Base-by-base conservation (phyloP, 805 yeast species). In the Brettanomyces naardenensis region DNA sequence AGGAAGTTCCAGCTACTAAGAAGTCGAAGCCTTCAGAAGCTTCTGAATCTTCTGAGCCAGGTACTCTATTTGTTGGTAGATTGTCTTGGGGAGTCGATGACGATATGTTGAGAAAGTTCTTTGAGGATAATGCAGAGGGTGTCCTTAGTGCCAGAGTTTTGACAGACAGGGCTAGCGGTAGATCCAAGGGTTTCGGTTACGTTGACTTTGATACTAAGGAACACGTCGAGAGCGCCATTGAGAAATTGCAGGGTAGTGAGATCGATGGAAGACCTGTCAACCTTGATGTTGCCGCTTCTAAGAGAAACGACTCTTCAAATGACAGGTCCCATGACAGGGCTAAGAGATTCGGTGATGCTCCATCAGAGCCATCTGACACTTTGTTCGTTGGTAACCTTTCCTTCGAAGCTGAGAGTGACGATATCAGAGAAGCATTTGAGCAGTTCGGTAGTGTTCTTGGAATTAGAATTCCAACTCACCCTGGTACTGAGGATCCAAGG, bases 401-500 rank as follows among this genome's bases (percentile, higher is more conserved):
- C 19, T 92, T 92, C 80, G 75, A 81, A 54, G 85, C 86, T 51
- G 76, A 79, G 65, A 82, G 87, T 67, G 95, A 89, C 62, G 66
- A 66, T 44, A 69, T 92, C 51, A 80, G 71, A 62, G 78, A 74
- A 52, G 61, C 77, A 30, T 92, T 92, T 57, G 77, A 81, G 51
- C 75, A 74, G 57, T 73, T 74, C 63, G 97, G 96, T 61, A 72
- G 74, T 45, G 86, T 92, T 44, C 66, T 87, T 39, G 85, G 95
- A 45, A 89, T 88, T 52, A 82, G 98, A 72, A 71, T 92, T 51
- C 98, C 98, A 64, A 90, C 97, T 31, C 94, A 92, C 69, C 97
- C 96, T 58, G 97, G 90, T 65, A 89, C 97, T 48, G 95, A 88
- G 64, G 96, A 90, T 70, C 95, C 95, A 65, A 92, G 92, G 78